phyloP scores from a whole-genome alignment of 768 basidiomycete species.

The Suillus decipiens region DNA sequence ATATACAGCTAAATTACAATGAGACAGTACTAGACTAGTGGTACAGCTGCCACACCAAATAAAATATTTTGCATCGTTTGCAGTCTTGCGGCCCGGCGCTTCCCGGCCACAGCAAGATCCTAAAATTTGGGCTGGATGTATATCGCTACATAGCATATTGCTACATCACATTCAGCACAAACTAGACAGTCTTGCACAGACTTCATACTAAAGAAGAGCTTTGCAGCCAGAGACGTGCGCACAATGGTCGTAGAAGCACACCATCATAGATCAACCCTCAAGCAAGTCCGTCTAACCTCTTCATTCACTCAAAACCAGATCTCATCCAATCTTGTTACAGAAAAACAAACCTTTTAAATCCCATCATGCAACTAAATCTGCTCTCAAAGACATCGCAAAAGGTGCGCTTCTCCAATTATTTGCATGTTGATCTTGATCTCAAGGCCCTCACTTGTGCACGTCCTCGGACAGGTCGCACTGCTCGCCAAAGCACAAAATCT shows the following conservation, averaged over 20 bases:
- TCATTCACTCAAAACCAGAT: slow-evolving; percentile 1
- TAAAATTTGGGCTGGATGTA: background rate
- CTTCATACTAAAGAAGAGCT: background rate
- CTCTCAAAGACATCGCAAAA: slow-evolving; percentile 83
- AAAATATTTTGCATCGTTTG: background rate
- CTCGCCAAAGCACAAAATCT: slow-evolving; percentile 55
- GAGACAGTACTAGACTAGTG: no score
- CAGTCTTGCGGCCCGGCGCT: background rate
- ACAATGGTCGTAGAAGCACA: slow-evolving; percentile 38
- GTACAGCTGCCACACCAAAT: background rate
- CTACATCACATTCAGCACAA: background rate
- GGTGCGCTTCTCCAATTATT: slow-evolving; percentile 43
- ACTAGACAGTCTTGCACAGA: background rate
- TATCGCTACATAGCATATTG: background rate
- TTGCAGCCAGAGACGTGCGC: background rate
- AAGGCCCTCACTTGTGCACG: background rate
- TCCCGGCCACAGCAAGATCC: background rate
- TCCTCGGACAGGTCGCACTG: slow-evolving; percentile 52
- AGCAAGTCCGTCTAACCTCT: slow-evolving; percentile 52
- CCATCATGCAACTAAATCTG: slow-evolving; percentile 83
- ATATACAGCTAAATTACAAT: background rate
- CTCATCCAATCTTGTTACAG: slow-evolving; percentile 37
- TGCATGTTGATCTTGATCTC: background rate
- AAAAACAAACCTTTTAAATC: slow-evolving; percentile 94
- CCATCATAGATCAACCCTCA: slow-evolving; percentile 71